Evolutionary conservation across 2,329 filamentous ascomycete genomes (phyloP).

Genomic region (Trichoderma brevicompactum): DNA sequence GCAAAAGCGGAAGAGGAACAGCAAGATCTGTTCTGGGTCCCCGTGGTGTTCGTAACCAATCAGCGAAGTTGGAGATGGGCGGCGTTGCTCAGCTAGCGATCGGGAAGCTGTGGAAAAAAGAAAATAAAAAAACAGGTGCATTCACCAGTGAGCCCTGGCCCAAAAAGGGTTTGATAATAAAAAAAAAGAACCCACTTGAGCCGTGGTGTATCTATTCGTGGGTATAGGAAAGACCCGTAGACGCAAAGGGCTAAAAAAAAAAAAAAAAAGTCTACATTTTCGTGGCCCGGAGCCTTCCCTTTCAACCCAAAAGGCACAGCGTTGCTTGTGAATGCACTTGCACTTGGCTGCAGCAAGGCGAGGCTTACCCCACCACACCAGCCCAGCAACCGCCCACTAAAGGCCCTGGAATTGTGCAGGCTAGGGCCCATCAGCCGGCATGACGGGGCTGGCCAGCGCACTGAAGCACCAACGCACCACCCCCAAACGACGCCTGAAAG

Average conservation of each 20-base stretch:
- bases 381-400: slow-evolving; percentile 19
- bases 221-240: neutral
- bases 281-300: neutral
- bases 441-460: slow-evolving; percentile 8
- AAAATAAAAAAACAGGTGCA: slow-evolving; percentile 5
- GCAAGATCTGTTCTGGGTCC: slow-evolving; percentile 17
- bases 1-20: slow-evolving; percentile 24
- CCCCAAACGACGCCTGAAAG: neutral
- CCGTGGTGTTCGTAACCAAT: slow-evolving; percentile 21
- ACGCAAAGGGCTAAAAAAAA: neutral
- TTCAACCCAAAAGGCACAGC: neutral
- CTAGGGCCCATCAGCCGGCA: slow-evolving; percentile 11
- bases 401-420: neutral
- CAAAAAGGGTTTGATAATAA: too few relatives aligned
- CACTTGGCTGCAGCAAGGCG: slow-evolving; percentile 18
- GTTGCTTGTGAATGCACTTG: neutral
- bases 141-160: neutral
- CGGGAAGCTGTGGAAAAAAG: neutral
- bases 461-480: neutral
- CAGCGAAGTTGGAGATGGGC: neutral
- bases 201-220: neutral
- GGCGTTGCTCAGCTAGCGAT: neutral
- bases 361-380: slow-evolving; percentile 7
- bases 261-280: neutral
- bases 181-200: too few relatives aligned